These are phyloP conservation scores for Fomitopsis schrenkii DNA, from an alignment of 1,284 basidiomycete species.

Conservation along the genomic window DNA sequence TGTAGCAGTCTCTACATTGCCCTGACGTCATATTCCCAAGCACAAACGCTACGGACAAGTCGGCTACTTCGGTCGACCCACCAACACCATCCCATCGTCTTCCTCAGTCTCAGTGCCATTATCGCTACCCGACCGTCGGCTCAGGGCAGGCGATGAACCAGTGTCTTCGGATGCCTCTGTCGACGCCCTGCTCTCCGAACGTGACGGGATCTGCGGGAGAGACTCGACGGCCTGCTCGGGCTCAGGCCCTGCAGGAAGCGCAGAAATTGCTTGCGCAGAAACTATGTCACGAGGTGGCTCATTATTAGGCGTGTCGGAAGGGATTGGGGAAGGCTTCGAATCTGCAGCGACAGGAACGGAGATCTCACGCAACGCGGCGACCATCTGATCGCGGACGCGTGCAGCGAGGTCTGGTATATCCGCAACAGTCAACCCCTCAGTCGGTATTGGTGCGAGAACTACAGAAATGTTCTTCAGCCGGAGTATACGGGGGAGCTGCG, in stretches of 20 bases:
- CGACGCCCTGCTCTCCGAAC: constrained; percentile 28
- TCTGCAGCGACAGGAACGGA: constrained; percentile 40
- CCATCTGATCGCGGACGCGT: constrained; percentile 71
- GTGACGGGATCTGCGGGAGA: constrained; percentile 11
- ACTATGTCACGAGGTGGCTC: constrained; percentile 8
- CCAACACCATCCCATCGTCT: constrained; percentile 76
- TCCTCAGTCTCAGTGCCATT: constrained; percentile 69
- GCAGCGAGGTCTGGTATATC: constrained; percentile 64
- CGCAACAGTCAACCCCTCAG: constrained; percentile 57
- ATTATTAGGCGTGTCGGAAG: constrained; percentile 7
- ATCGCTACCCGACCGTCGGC: constrained; percentile 43
- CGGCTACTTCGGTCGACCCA: constrained; percentile 48
- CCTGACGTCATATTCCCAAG: background rate
- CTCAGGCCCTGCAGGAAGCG: constrained; percentile 10
- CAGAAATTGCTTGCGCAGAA: constrained; percentile 3
- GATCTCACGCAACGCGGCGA: constrained; percentile 63
- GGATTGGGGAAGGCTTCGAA: constrained; percentile 14
- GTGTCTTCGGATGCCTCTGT: constrained; percentile 35
- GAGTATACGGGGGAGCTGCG: constrained; percentile 7
- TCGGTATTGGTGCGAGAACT: constrained; percentile 80
- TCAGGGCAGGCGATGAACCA: constrained; percentile 32
- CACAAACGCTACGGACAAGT: background rate
- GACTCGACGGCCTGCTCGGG: constrained; percentile 10
- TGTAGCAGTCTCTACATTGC: background rate
- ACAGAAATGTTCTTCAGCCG: constrained; percentile 5